Base-by-base conservation (phyloP, 495 filamentous ascomycete species). In the Cladorrhinum samala region DNA sequence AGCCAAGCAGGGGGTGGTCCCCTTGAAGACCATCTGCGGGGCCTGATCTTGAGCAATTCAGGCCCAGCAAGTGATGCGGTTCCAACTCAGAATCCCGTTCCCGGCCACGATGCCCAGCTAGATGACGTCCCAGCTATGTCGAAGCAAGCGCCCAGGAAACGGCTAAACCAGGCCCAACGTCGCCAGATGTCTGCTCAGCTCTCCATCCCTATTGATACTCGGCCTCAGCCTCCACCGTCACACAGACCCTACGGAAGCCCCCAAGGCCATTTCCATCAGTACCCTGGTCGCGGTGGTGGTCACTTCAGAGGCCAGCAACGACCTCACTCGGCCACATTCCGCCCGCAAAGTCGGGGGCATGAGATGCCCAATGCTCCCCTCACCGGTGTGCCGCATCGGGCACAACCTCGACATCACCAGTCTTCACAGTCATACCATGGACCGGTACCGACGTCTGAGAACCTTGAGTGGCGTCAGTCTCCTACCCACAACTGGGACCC, bases 91-190 rank as follows among this genome's bases (percentile, higher is more conserved):
- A 23, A 19, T 19, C 20, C 42, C 3, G 6, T 23, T 19, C 17
- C 13, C 11, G 42, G 9, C 23, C 42, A 45, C 5, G 13, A 20
- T 24, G 42, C 42, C 17, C 18, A 45, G 23, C 24, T 5, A 23
- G 13, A 19, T 1, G 25, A 4, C 14, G 46, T 3, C 14, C 44
- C 40, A 4, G 48, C 19, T 9, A 9, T 42, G 14, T 48, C 56
- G 3, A 59, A 55, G 5, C 39, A 41, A 18, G n/a, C 36, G 13
- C n/a, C 58, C 25, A 68, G 63, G 47, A 80, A 73, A 62, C 74
- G 77, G 46, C 74, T 66, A 8, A 82, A 80, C 54, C 79, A 82
- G 50, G 76, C 77, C 4, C 72, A 81, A 52, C 69, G 79, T 45
- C 75, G 79, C 43, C 75, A 77, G 59, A 75, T 76, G 73, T 75